phyloP scores from a whole-genome alignment of 495 filamentous ascomycete genomes.

The Monascus purpureus region DNA sequence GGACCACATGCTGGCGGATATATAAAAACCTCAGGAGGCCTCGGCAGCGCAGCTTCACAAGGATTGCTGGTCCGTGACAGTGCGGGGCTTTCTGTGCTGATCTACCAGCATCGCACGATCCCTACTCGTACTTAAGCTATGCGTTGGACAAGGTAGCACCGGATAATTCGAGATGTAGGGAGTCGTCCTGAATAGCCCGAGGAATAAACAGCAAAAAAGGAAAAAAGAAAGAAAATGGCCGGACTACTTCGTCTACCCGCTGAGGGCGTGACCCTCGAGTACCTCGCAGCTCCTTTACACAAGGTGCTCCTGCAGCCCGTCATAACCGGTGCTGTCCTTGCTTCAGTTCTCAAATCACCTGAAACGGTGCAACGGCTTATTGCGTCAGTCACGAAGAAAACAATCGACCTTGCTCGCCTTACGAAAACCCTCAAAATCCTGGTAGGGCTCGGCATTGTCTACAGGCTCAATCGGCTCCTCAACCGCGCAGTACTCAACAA shows the following conservation, averaged over 20 bases:
- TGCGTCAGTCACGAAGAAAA: background rate
- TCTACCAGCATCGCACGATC: too few species aligned
- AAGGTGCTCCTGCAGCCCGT: background rate
- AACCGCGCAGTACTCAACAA: conserved; percentile 46
- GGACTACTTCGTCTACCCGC: background rate
- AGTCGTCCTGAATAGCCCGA: too few species aligned
- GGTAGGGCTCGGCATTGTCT: conserved; percentile 29
- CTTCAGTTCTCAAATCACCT: background rate
- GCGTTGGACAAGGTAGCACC: too few species aligned
- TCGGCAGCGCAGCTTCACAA: too few species aligned
- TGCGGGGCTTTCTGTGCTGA: too few species aligned
- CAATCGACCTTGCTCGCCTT: background rate
- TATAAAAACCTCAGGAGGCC: too few species aligned
- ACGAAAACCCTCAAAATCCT: conserved; percentile 12
- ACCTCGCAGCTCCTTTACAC: background rate
- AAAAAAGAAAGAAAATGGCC: background rate
- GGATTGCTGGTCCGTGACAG: too few species aligned
- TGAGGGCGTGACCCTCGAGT: background rate
- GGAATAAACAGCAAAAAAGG: background rate
- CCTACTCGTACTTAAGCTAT: too few species aligned
- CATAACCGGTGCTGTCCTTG: background rate
- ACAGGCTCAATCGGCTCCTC: conserved; percentile 33
- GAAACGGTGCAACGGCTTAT: background rate
- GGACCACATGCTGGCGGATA: too few species aligned
- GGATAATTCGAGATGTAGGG: too few species aligned